Conservation (phyloP, 495 filamentous ascomycete species). For the Aspergillus hancockii region DNA sequence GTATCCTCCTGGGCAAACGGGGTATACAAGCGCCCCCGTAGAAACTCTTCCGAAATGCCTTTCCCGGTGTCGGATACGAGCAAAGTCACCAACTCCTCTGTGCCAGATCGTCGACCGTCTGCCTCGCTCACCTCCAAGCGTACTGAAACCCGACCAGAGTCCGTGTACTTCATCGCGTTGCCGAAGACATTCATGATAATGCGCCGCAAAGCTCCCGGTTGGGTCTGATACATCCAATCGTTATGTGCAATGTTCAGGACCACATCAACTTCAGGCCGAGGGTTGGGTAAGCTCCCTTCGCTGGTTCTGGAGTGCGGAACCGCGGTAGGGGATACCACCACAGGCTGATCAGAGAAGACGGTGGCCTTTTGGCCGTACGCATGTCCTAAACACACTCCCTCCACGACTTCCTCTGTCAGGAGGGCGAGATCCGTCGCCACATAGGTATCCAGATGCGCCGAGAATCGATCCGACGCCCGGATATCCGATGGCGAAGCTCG, state of each 20-base stretch:
- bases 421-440: constrained; percentile 45
- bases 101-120: constrained; percentile 32
- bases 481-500: constrained; percentile 31
- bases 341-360: constrained; percentile 29
- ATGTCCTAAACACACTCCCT: constrained; percentile 55
- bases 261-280: constrained; percentile 49
- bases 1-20: constrained; percentile 77
- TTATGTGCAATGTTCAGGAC: constrained; percentile 64
- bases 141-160: constrained; percentile 64
- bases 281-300: constrained; percentile 3
- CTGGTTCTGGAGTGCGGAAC: constrained; percentile 8
- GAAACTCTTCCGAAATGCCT: constrained; percentile 73
- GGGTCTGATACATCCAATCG: constrained; percentile 63
- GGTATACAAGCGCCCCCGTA: constrained; percentile 68
- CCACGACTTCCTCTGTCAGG: constrained; percentile 51
- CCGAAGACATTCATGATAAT: constrained; percentile 83
- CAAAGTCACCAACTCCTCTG: constrained; percentile 46
- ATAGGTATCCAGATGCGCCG: constrained; percentile 46
- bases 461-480: constrained; percentile 33
- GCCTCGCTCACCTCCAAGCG: constrained; percentile 50
- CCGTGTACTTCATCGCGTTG: constrained; percentile 81
- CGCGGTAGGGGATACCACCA: constrained; percentile 17
- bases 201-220: constrained; percentile 71
- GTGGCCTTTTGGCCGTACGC: constrained; percentile 39
- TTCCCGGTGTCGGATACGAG: constrained; percentile 67